Percentiles rank a stretch among this genome's conserved stretches.
phyloP scores from a whole-genome alignment of 345 rosid genomes.

The Eucalyptus curtisii region DNA sequence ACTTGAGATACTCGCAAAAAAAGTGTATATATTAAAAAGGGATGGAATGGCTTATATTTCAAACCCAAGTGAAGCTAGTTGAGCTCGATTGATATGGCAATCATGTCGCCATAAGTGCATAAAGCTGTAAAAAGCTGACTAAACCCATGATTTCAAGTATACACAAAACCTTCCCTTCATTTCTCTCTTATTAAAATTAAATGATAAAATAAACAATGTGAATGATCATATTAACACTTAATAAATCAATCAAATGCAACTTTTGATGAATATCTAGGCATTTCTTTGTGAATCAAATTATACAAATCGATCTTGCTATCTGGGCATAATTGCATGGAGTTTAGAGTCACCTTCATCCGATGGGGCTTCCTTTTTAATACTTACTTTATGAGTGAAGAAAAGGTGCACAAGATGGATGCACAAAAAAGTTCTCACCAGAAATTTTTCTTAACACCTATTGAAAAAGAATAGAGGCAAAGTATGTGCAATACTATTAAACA shows the following conservation, averaged over 20 bases:
- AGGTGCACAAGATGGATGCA: not conserved
- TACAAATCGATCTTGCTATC: not conserved
- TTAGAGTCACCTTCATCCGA: not conserved
- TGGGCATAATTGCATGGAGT: not conserved
- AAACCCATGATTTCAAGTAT: not conserved
- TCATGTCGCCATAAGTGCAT: constrained; percentile 7
- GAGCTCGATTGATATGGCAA: not conserved
- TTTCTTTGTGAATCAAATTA: not conserved
- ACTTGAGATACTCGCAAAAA: not conserved
- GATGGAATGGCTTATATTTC: not conserved
- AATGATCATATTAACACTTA: not conserved
- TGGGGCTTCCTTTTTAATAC: not conserved
- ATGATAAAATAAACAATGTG: not conserved
- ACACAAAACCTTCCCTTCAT: not conserved
- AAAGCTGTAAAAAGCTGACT: constrained; percentile 5
- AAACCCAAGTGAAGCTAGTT: not conserved
- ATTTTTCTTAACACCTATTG: not conserved
- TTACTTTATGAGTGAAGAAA: constrained; percentile 10
- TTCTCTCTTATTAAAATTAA: not conserved
- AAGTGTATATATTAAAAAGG: not conserved
- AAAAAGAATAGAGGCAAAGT: not conserved
- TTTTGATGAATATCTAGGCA: not conserved
- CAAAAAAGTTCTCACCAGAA: not conserved
- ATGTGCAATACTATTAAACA: not conserved
- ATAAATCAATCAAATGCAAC: not conserved